A percentile compares a stretch with the other conserved stretches of the same genome.
Evolutionary conservation across 305 asterid species (phyloP).

Genomic region (Solanum hybrid): DNA sequence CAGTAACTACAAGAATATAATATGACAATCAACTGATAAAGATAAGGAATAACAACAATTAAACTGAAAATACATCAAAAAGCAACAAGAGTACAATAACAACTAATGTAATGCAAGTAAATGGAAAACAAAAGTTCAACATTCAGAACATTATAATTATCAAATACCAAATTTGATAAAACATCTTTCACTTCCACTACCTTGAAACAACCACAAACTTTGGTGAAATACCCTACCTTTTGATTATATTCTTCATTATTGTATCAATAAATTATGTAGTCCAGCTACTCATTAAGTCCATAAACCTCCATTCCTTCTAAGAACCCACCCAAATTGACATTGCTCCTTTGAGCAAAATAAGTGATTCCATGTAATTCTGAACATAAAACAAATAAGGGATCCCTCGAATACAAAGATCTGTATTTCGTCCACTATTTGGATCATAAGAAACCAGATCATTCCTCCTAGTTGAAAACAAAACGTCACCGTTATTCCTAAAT

Average conservation of each 20-base stretch:
- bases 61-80: no score
- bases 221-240: background rate
- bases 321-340: constrained; percentile 3
- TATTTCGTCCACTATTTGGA: background rate
- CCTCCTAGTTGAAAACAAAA: background rate
- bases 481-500: background rate
- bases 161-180: background rate
- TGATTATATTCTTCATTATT: background rate
- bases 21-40: background rate
- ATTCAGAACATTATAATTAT: no score
- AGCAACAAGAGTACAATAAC: background rate
- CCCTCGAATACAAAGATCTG: background rate
- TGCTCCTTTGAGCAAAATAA: constrained; percentile 27
- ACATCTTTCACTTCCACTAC: background rate
- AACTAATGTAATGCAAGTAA: background rate
- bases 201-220: background rate
- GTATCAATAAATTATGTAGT: background rate
- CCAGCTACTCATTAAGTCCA: background rate
- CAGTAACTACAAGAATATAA: background rate
- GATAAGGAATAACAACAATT: background rate
- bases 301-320: background rate
- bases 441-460: background rate
- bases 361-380: constrained; percentile 33
- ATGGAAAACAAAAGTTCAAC: background rate
- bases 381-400: constrained; percentile 18